A percentile compares a stretch with the other conserved stretches of the same genome.
Conservation (phyloP, 768 basidiomycete species). For the Inosperma sp. region DNA sequence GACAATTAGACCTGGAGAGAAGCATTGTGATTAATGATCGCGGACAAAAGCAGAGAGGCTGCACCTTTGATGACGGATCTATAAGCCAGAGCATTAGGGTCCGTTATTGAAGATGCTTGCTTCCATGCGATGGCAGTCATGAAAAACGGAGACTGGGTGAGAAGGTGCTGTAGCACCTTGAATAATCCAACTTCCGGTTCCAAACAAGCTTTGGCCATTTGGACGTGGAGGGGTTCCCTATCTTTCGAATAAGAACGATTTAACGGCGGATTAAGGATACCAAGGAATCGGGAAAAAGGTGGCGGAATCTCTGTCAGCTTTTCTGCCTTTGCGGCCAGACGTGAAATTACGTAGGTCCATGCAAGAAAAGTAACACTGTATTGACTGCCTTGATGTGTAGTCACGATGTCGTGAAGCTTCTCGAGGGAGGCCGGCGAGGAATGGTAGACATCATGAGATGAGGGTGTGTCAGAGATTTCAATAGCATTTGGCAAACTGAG, state of each 20-base stretch:
- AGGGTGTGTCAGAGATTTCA: slow-evolving; percentile 49
- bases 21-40: slow-evolving; percentile 1
- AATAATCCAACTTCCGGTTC: slow-evolving; percentile 58
- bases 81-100: slow-evolving; percentile 74
- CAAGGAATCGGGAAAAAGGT: slow-evolving; percentile 52
- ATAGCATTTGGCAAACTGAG: slow-evolving; percentile 49
- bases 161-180: slow-evolving; percentile 47
- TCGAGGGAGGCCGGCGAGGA: slow-evolving; percentile 59
- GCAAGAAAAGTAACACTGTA: slow-evolving; percentile 69
- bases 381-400: slow-evolving; percentile 54
- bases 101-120: slow-evolving; percentile 61
- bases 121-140: slow-evolving; percentile 70
- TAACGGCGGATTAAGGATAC: slow-evolving; percentile 41
- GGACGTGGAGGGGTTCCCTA: slow-evolving; percentile 47
- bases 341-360: slow-evolving; percentile 81
- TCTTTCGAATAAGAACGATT: slow-evolving; percentile 50
- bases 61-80: slow-evolving; percentile 82
- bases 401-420: slow-evolving; percentile 64
- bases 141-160: slow-evolving; percentile 71
- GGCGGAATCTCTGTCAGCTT: slow-evolving; percentile 49
- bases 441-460: slow-evolving; percentile 49
- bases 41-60: slow-evolving; percentile 11
- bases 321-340: slow-evolving; percentile 45
- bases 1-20: slow-evolving; percentile 62
- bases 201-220: slow-evolving; percentile 60